Conservation (phyloP, 2,329 filamentous ascomycete species). For the Penicillium sp. region DNA sequence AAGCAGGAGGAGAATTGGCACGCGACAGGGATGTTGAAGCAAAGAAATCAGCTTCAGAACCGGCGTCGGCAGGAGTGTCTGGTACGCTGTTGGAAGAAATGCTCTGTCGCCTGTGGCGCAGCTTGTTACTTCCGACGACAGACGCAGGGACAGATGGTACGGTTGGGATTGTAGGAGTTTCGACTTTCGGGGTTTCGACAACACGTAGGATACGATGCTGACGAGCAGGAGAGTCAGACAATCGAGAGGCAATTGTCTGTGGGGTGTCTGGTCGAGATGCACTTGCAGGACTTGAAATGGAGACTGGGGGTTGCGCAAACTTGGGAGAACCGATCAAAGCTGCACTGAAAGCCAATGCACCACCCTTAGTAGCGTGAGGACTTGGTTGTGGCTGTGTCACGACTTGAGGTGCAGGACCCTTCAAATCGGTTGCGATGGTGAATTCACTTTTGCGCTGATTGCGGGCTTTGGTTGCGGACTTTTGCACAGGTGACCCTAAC, state of each 20-base stretch:
- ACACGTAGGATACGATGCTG: constrained; percentile 58
- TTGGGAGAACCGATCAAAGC: constrained; percentile 28
- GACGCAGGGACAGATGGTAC: constrained; percentile 36
- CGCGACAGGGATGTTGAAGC: constrained; percentile 62
- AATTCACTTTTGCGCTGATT: constrained; percentile 25
- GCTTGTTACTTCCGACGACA: constrained; percentile 32
- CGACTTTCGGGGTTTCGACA: constrained; percentile 57
- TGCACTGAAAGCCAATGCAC: constrained; percentile 38
- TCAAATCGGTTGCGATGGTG: constrained; percentile 17
- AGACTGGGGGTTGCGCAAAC: constrained; percentile 26
- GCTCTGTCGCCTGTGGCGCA: constrained; percentile 38
- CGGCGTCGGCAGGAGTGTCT: constrained; percentile 61
- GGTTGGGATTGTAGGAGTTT: constrained; percentile 38
- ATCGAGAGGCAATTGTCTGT: constrained; percentile 37
- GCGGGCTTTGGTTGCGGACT: constrained; percentile 32
- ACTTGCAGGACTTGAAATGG: constrained; percentile 36
- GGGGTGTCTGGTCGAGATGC: constrained; percentile 55
- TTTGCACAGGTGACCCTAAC: constrained; percentile 44
- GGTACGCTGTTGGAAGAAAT: constrained; percentile 61
- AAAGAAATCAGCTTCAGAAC: constrained; percentile 61
- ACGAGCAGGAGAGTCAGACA: constrained; percentile 42
- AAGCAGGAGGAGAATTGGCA: constrained; percentile 58
- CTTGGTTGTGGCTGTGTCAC: constrained; percentile 5
- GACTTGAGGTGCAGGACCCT: constrained; percentile 12
- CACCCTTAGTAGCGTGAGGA: constrained; percentile 25